These are phyloP conservation scores for Fusarium sublunatum DNA, from an alignment of 2,329 filamentous ascomycete genomes.

Conservation along the genomic window DNA sequence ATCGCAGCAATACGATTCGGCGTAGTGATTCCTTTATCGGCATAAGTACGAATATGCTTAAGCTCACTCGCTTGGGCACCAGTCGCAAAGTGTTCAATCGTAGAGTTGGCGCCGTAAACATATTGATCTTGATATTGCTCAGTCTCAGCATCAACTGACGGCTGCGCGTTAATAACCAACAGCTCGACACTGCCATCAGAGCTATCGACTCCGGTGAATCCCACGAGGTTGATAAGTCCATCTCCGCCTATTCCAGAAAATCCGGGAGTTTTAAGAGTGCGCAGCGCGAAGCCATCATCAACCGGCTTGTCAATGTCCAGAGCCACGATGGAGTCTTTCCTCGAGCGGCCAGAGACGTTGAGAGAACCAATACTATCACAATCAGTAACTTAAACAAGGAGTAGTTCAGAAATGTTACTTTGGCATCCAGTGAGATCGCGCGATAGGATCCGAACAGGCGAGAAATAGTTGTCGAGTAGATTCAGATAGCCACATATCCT, in stretches of 20 bases:
- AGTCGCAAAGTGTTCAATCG: slow-evolving; percentile 35
- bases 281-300: slow-evolving; percentile 35
- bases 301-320: slow-evolving; percentile 49
- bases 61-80: slow-evolving; percentile 10
- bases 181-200: slow-evolving; percentile 29
- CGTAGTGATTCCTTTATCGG: slow-evolving; percentile 23
- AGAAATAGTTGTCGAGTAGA: slow-evolving; percentile 42
- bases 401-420: slow-evolving; percentile 11
- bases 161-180: slow-evolving; percentile 33
- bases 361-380: slow-evolving; percentile 26
- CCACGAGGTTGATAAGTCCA: slow-evolving; percentile 46
- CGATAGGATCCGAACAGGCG: slow-evolving; percentile 37
- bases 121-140: slow-evolving; percentile 24
- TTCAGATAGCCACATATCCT: slow-evolving; percentile 45
- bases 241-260: slow-evolving; percentile 50
- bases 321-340: slow-evolving; percentile 48
- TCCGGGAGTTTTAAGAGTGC: slow-evolving; percentile 41
- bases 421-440: slow-evolving; percentile 36
- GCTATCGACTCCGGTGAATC: slow-evolving; percentile 47
- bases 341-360: slow-evolving; percentile 47
- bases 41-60: slow-evolving; percentile 35
- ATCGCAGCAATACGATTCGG: slow-evolving; percentile 39
- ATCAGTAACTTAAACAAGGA: neutral
- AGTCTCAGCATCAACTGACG: slow-evolving; percentile 21
- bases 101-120: slow-evolving; percentile 23